Evolutionary conservation across 148 eudicot species (phyloP), one percentile per base, ranked within the genome.

Genomic region (Bassia scoparia): DNA sequence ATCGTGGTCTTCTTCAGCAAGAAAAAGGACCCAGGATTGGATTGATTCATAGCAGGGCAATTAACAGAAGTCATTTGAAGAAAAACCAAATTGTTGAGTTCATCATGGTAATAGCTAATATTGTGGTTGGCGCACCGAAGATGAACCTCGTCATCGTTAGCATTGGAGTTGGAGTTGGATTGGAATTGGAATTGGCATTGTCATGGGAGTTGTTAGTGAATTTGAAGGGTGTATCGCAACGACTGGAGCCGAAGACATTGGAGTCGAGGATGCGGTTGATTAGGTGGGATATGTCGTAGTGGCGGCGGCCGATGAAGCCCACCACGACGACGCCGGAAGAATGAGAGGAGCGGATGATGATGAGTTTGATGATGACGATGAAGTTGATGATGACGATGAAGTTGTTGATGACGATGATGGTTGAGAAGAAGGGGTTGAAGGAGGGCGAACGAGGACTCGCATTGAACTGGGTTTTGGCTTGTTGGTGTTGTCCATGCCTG

Each of bases 361-460:
- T 7, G 52, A 43, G 16, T 50, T 69, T 4, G 48, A 61, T 3
- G n/a, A 37, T 44, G 78, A 49, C 7, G 68, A 63, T 7, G 52
- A 43, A 21, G 58, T 69, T 4, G 48, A 61, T 3, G 71, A 33
- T 20, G 66, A 70, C 41, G 65, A 41, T 44, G 79, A 56, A 27
- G 55, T 53, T 41, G 81, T 34, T 33, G 54, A 37, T 69, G 53
- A 59, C 24, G 79, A 46, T 16, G 79, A 56, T 1, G 77, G 53
- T 1, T 58, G 50, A 1, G 54, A 27, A 33, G 68, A 30, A 11
- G 78, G 37, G 20, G 86, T 59, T 35, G 62, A 61, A 37, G 81
- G 89, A 15, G 93, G 89, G 20, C 92, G 97, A 63, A 79, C 77
- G 15, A 91, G 84, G 79, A 89, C 94, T 59, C 94, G 83, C 85